Base-by-base conservation (phyloP, 148 eudicot species). In the Camellia japonica region DNA sequence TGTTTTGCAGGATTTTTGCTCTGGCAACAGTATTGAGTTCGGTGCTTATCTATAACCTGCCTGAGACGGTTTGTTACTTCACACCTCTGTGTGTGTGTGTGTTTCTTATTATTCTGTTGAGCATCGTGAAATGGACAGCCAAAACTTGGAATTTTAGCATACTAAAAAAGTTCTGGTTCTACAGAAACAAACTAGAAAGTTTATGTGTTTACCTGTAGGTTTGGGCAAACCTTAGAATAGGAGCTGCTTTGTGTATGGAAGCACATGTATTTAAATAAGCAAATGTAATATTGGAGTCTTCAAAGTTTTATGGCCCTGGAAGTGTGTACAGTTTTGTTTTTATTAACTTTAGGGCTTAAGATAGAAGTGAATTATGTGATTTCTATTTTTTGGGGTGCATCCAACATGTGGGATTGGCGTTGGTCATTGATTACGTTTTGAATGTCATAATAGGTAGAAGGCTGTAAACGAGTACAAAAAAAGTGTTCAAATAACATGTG, bases 21-120 rank as follows among this genome's bases (percentile, higher is more conserved):
- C 79, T 96, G 78, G 99, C 99, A 49, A 90, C 99, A 18, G 94
- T 96, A 72, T 82, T 96, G 95, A 93, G 98, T 74, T 96, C 98
- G 47, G 97, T 93, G 79, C 98, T 96, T 77, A 79, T 96, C 79
- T 96, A 96, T 80, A 96, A 96, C 86, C 88, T 96, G 86, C 99
- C 99, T 74, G 99, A 96, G 91, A 96, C 93, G 92, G 99, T 96
- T 82, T 78, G 94, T 88, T 86, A 78, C 87, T 88, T 81, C 38
- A 30, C 1, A 1, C 38, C 38, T 30, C 1, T 30, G 38, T 30
- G 38, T 30, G 38, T 30, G 38, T 30, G 38, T 30, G 38, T 30
- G 38, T 30, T 30, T 61, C 11, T 30, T 46, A 44, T 46, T 52
- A 5, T n/a, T 52, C n/a, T 38, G 42, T 68, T 47, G 47, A 44